These are phyloP conservation scores for Lactarius vividus DNA, from an alignment of 768 basidiomycete species.

Conservation along the genomic window DNA sequence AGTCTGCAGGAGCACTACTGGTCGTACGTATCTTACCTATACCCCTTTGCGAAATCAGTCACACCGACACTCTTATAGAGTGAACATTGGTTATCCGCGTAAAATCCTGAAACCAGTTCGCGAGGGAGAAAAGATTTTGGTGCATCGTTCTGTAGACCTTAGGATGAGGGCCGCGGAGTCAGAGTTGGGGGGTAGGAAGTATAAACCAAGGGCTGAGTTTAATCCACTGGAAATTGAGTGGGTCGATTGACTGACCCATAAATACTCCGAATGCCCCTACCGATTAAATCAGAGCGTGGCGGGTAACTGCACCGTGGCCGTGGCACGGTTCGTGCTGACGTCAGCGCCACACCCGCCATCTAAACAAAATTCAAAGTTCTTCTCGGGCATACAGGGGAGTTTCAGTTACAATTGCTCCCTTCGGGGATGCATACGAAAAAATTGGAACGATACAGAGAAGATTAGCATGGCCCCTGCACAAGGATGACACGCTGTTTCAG, in stretches of 20 bases:
- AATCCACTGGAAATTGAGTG: slow-evolving; percentile 19
- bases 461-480: slow-evolving; percentile 99
- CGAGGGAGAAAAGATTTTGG: background rate
- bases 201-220: slow-evolving; percentile 35
- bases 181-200: slow-evolving; percentile 31
- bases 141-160: slow-evolving; percentile 13
- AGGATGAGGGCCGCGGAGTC: slow-evolving; percentile 18
- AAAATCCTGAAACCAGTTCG: background rate
- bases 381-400: background rate
- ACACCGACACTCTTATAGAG: background rate
- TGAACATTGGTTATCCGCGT: slow-evolving; percentile 2
- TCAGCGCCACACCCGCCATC: background rate
- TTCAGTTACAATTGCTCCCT: slow-evolving; percentile 42
- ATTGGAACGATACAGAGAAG: slow-evolving; percentile 99
- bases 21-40: slow-evolving; percentile 6
- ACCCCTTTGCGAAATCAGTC: background rate
- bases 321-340: background rate
- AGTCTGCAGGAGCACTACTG: background rate
- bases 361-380: background rate
- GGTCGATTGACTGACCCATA: slow-evolving; percentile 21
- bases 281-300: no score
- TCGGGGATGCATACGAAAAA: slow-evolving; percentile 97
- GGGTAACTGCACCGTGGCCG: no score
- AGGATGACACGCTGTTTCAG: slow-evolving; percentile 99
- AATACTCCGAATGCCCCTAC: background rate